These are phyloP conservation scores for Chenopodium quinoa DNA, from an alignment of 148 eudicot genomes.

Conservation along the genomic window DNA sequence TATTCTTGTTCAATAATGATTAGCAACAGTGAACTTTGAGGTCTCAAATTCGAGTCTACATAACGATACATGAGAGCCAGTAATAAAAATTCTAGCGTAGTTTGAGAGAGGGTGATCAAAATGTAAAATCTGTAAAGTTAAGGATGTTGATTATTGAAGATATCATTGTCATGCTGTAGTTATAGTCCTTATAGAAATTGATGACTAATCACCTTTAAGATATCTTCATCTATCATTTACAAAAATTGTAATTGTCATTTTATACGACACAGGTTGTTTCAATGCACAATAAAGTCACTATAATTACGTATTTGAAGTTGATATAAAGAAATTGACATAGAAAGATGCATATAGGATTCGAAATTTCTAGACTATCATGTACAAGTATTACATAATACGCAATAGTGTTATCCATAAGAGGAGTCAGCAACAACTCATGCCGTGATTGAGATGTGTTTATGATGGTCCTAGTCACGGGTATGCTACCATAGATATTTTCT, in stretches of 20 bases:
- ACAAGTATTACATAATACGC: not conserved
- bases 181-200: not conserved
- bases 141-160: not conserved
- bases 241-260: not conserved
- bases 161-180: not conserved
- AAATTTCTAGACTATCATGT: not conserved
- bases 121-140: too few relatives aligned
- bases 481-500: not conserved
- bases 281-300: not conserved
- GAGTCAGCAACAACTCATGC: slow-evolving; percentile 12
- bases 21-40: too few relatives aligned
- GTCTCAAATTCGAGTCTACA: too few relatives aligned
- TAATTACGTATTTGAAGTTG: not conserved
- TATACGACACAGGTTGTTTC: not conserved
- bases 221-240: too few relatives aligned
- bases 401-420: not conserved
- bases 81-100: too few relatives aligned
- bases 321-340: not conserved
- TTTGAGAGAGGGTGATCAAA: too few relatives aligned
- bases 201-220: too few relatives aligned
- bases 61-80: too few relatives aligned
- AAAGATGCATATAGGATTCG: not conserved
- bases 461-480: not conserved
- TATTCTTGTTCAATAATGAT: too few relatives aligned
- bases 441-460: slow-evolving; percentile 3